Evolutionary conservation across 805 yeast genomes (phyloP).

Genomic region (Yarrowia divulgata): DNA sequence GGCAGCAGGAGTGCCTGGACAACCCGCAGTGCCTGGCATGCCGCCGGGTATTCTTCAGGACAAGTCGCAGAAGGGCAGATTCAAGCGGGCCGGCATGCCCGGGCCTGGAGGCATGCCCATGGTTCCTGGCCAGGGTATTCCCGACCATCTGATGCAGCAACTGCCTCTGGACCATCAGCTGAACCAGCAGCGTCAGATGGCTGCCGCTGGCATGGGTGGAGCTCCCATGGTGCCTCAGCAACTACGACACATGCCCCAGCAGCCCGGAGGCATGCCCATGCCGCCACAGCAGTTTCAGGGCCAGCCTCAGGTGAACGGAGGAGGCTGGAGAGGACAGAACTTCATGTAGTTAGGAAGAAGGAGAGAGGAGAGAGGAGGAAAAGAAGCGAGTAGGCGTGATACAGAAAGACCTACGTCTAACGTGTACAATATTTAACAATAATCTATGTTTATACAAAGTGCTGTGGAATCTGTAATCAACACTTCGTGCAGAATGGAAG

Average conservation of each 20-base stretch:
- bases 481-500: too few relatives aligned
- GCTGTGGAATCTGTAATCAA: too few relatives aligned
- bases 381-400: neutral
- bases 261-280: conserved; percentile 21
- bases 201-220: conserved; percentile 34
- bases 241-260: conserved; percentile 15
- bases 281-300: conserved; percentile 27
- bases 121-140: conserved; percentile 20
- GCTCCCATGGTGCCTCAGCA: conserved; percentile 29
- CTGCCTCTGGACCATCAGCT: conserved; percentile 38
- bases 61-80: conserved; percentile 18
- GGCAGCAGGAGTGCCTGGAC: neutral
- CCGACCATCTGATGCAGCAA: conserved; percentile 28
- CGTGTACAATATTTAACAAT: conserved; percentile 23
- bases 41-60: conserved; percentile 1
- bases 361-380: neutral
- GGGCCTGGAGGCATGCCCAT: conserved; percentile 14
- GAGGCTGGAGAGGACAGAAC: conserved; percentile 1
- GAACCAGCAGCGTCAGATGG: conserved; percentile 46
- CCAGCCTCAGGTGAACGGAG: conserved; percentile 5
- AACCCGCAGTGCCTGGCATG: conserved; percentile 2
- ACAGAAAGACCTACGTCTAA: neutral
- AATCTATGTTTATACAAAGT: neutral
- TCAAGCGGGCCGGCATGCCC: conserved; percentile 6
- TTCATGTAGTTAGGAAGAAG: neutral